phyloP scores from a whole-genome alignment of 805 yeast species.

The Saccharomyces eubayanus region DNA sequence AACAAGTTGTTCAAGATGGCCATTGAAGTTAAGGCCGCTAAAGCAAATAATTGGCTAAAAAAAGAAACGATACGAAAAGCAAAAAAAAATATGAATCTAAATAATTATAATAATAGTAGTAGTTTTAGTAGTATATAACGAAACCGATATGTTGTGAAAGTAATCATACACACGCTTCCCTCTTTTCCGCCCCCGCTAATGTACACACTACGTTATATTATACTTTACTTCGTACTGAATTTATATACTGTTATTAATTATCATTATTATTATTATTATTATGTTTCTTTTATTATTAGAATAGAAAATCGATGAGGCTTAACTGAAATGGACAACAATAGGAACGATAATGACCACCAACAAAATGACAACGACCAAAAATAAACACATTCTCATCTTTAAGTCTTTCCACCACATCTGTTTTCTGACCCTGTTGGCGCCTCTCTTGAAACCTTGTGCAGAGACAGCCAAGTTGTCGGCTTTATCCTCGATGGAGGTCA shows the following conservation, averaged over 20 bases:
- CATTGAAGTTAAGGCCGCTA: background rate
- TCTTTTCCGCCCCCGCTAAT: background rate
- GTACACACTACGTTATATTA: background rate
- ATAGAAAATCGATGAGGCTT: conserved; percentile 1
- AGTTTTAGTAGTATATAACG: background rate
- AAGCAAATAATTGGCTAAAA: background rate
- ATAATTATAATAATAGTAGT: background rate
- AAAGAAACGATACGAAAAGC: background rate
- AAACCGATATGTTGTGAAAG: background rate
- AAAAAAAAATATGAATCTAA: background rate
- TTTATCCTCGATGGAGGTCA: conserved; percentile 85
- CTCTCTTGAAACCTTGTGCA: conserved; percentile 91
- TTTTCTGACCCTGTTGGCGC: conserved; percentile 94
- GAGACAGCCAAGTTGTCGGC: conserved; percentile 87
- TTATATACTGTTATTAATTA: background rate
- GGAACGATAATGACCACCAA: conserved; percentile 87
- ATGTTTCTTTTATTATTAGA: background rate
- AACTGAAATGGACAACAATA: conserved; percentile 77
- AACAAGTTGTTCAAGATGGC: conserved; percentile 62
- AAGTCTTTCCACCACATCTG: conserved; percentile 99
- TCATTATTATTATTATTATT: background rate
- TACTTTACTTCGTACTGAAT: background rate
- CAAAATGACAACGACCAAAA: conserved; percentile 70
- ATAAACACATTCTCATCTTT: conserved; percentile 88
- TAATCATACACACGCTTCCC: background rate